Conservation (phyloP, 371 early-diverging fungal genomes). For the Lichtheimia corymbifera region DNA sequence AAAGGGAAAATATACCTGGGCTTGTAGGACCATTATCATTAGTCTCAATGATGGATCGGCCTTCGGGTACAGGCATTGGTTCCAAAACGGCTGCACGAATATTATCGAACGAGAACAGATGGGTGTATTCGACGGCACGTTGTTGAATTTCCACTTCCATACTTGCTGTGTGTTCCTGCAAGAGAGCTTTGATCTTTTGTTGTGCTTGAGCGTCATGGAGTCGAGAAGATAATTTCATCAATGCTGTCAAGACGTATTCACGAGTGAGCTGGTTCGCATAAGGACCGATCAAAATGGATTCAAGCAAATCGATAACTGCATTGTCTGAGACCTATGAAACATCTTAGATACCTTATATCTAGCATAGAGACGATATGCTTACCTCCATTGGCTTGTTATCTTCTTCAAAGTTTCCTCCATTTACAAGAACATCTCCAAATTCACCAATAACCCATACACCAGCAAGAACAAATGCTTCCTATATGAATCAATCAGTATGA, state of each 20-base stretch:
- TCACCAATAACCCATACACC: slow-evolving; percentile 96
- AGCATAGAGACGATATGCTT: neutral
- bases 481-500: neutral
- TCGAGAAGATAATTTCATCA: slow-evolving; percentile 87
- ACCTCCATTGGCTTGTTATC: slow-evolving; percentile 65
- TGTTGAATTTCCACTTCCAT: slow-evolving; percentile 93
- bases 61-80: slow-evolving; percentile 91
- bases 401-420: slow-evolving; percentile 70
- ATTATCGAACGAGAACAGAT: slow-evolving; percentile 73
- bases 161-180: slow-evolving; percentile 66
- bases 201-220: slow-evolving; percentile 58
- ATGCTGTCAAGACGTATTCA: slow-evolving; percentile 83
- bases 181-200: slow-evolving; percentile 53
- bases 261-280: slow-evolving; percentile 77
- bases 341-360: no score
- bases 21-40: slow-evolving; percentile 22
- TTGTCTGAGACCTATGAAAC: slow-evolving; percentile 60
- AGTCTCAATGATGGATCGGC: slow-evolving; percentile 40
- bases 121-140: slow-evolving; percentile 88
- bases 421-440: slow-evolving; percentile 88
- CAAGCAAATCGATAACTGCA: slow-evolving; percentile 75
- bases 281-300: slow-evolving; percentile 75
- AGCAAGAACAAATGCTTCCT: slow-evolving; percentile 91
- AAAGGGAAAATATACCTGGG: slow-evolving; percentile 23
- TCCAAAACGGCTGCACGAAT: slow-evolving; percentile 89